Evolutionary conservation across 2,329 filamentous ascomycete genomes (phyloP), one percentile per base, ranked within the genome.

Genomic region (Cladosporium sp.): DNA sequence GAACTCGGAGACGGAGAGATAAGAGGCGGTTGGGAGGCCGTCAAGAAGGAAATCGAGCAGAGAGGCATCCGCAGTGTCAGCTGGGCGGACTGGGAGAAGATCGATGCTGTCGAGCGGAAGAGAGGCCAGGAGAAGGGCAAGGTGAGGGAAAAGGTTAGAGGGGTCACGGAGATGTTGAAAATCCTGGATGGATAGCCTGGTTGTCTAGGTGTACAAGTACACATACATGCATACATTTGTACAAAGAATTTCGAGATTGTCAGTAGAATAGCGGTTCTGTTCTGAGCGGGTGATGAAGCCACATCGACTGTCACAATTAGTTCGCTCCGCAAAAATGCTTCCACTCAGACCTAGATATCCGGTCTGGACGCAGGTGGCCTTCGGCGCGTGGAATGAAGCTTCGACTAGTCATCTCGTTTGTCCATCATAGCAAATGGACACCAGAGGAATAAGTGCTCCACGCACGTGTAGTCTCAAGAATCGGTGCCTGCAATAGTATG

Each of bases 81-180:
- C 57, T 99, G 95, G 95, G 78, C 86, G 28, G 91, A 96, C 70
- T 99, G 95, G 95, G 82, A 87, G 77, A 88, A 81, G 69, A 97
- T 99, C 68, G 93, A 99, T 77, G 78, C 79, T n/a, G 88, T 84
- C 3, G 95, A 99, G 79, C 87, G 82, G 71, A 81, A 86, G 65
- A 84, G 83, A 58, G 95, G 95, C 0, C 78, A 82, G 67, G 75
- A 76, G 56, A 83, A 80, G 62, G 93, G 93, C 0, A 98, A 97
- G 77, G 85, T 88, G 72, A 86, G 95, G 69, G 91, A 94, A 77
- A 89, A 89, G 76, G 84, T 88, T 71, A 78, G 76, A 8, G 81
- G 79, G 65, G 81, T 87, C 0, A 77, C 79, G 53, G 85, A 88
- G 67, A 89, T 89, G 87, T 71, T 89, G 57, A 73, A 78, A 26